A percentile compares a stretch with the other conserved stretches of the same genome.
Conservation (phyloP, 495 filamentous ascomycete genomes). For the Neurospora intermedia region DNA sequence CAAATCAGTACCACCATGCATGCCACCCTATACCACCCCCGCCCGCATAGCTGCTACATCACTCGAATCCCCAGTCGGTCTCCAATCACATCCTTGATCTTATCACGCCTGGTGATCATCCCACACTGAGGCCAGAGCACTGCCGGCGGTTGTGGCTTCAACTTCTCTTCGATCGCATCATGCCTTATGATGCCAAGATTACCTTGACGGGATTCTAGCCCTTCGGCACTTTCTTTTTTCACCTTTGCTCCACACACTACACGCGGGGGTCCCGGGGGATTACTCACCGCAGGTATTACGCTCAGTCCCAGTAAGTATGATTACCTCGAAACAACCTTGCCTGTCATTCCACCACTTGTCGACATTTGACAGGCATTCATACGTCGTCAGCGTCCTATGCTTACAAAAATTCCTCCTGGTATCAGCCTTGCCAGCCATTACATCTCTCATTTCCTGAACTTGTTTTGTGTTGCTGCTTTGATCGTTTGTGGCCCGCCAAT, state of each 20-base stretch:
- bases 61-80: slow-evolving; percentile 5
- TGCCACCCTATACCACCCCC: neutral
- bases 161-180: neutral
- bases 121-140: neutral
- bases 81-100: neutral
- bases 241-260: neutral
- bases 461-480: neutral
- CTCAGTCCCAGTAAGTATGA: neutral
- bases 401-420: neutral
- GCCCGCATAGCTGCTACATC: slow-evolving; percentile 10
- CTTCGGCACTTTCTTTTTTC: neutral
- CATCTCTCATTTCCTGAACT: neutral
- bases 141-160: neutral
- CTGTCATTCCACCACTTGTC: neutral
- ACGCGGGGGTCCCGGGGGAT: neutral
- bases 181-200: neutral
- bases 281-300: neutral
- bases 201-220: neutral
- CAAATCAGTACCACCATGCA: neutral
- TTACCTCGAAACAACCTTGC: neutral
- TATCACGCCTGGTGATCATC: neutral
- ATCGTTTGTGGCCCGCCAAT: neutral
- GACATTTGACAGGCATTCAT: neutral
- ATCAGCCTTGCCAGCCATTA: neutral
- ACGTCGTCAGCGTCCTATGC: neutral